Evolutionary conservation across 2,329 filamentous ascomycete species (phyloP), one percentile per base, ranked within the genome.

Genomic region (Davidsoniella neocaledoniae): DNA sequence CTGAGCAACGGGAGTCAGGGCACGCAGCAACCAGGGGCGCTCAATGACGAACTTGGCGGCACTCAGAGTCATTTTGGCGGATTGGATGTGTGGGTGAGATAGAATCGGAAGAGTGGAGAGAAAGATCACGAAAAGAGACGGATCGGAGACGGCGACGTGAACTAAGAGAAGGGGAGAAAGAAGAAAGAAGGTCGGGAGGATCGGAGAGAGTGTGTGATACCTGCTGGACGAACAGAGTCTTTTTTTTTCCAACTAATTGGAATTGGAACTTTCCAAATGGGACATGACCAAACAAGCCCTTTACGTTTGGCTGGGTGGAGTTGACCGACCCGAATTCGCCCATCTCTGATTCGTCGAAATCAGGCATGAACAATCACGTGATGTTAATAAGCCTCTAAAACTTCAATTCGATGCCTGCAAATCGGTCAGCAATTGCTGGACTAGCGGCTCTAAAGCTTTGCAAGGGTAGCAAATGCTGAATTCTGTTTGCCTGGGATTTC

Each of bases 1-100:
- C 62, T 79, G 76, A 67, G 88, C 77, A 57, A 94, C 64, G 57
- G 91, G 91, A 72, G 72, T 77, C 67, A 96, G 70, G 48, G 52
- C 52, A 48, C 52, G 52, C 44, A 53, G 52, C 63, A 96, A 78
- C 85, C 85, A 94, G 58, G 90, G 88, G 62, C 87, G 81, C 73
- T 83, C 83, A 64, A 79, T 64, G 63, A 95, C 77, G 64, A 79
- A 88, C 59, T 77, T 83, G 61, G 83, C 77, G 67, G 74, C 62
- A 73, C 81, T 77, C 62, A 77, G 75, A 65, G 79, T 81, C 81
- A 86, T 83, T 65, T 63, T 76, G 59, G 56, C 56, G 50, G 48
- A 54, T 55, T 54, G 55, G 57, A 59, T 59, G 60, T 58, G 21
- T 14, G 25, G 14, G 41, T 19, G 16, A 43, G 59, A 54, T 57